Conservation (phyloP, 345 rosid genomes). For the Nasturtium officinale region DNA sequence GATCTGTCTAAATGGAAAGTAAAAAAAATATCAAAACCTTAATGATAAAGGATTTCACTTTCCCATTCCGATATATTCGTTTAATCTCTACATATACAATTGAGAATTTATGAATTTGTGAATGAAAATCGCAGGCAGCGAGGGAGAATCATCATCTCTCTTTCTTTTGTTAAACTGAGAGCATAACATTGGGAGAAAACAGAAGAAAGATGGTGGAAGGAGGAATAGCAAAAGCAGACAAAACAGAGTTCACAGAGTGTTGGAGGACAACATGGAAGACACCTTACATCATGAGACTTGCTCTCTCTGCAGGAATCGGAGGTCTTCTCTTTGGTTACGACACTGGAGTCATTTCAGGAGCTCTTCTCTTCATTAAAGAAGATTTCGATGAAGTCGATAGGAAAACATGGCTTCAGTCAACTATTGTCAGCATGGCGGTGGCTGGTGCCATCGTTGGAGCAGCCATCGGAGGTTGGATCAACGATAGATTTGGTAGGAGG, state of each 20-base stretch:
- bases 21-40: not conserved
- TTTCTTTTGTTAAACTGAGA: not conserved
- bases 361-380: conserved; percentile 74
- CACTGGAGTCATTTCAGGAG: conserved; percentile 96
- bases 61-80: not conserved
- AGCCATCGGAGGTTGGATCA: conserved; percentile 75
- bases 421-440: conserved; percentile 86
- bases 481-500: conserved; percentile 76
- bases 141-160: not conserved
- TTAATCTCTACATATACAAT: not conserved
- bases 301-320: conserved; percentile 91
- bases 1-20: not conserved
- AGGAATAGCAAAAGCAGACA: conserved; percentile 56
- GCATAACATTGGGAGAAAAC: not conserved
- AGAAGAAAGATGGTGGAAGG: conserved; percentile 68
- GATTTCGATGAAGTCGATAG: conserved; percentile 66
- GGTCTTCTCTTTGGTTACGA: conserved; percentile 96
- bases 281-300: conserved; percentile 83
- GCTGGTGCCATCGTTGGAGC: conserved; percentile 93
- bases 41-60: not conserved
- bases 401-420: conserved; percentile 77
- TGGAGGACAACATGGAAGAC: conserved; percentile 68
- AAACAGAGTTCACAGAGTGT: conserved; percentile 78
- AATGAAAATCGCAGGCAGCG: not conserved
- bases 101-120: not conserved